Conservation (phyloP, 1,284 basidiomycete genomes). For the Stygiomarasmius scandens region DNA sequence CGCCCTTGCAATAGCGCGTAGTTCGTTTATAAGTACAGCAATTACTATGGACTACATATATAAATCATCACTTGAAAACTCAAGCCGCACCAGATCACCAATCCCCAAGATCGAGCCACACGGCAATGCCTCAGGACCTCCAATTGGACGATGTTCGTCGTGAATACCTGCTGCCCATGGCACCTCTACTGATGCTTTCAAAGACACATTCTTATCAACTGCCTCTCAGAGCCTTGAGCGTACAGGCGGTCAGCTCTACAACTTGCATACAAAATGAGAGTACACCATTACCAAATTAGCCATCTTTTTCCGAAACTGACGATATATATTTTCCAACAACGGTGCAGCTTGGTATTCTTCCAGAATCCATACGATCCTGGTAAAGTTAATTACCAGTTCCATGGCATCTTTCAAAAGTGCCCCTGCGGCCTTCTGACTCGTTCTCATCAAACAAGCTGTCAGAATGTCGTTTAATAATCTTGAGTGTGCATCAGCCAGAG, state of each 20-base stretch:
- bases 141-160: slow-evolving; percentile 32
- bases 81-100: slow-evolving; percentile 44
- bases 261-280: no score
- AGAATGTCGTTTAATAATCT: slow-evolving; percentile 75
- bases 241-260: no score
- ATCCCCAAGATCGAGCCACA: slow-evolving; percentile 46
- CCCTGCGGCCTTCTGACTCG: slow-evolving; percentile 67
- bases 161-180: slow-evolving; percentile 25
- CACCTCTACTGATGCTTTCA: slow-evolving; percentile 8
- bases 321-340: slow-evolving; percentile 54
- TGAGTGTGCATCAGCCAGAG: slow-evolving; percentile 72
- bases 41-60: no score
- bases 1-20: no score
- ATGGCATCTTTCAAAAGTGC: slow-evolving; percentile 69
- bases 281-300: slow-evolving; percentile 53
- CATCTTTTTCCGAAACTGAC: slow-evolving; percentile 60
- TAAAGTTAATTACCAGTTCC: slow-evolving; percentile 69
- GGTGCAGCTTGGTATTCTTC: slow-evolving; percentile 64
- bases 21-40: no score
- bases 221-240: slow-evolving; percentile 41
- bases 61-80: not conserved
- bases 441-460: slow-evolving; percentile 75
- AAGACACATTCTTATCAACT: slow-evolving; percentile 41
- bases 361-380: slow-evolving; percentile 50
- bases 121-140: slow-evolving; percentile 50